Evolutionary conservation across 441 rosid species (phyloP).

Genomic region (Euphorbia neoarborescens): DNA sequence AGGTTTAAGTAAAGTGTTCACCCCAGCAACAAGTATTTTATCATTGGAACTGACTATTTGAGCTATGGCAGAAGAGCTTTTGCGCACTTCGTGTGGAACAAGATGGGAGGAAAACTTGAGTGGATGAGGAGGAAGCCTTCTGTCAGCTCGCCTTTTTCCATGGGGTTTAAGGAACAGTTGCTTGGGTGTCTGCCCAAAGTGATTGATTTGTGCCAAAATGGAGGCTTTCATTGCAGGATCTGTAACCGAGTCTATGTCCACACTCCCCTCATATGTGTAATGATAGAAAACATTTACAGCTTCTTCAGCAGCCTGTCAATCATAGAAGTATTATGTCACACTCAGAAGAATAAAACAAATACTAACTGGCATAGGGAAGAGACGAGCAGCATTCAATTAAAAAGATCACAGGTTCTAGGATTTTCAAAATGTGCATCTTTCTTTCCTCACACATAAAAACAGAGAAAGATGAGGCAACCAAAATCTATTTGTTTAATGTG

Average conservation of each 20-base stretch:
- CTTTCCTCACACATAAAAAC: neutral
- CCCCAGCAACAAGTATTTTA: slow-evolving; percentile 71
- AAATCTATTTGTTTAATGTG: neutral
- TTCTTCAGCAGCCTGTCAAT: slow-evolving; percentile 88
- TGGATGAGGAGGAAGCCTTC: slow-evolving; percentile 75
- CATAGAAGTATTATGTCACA: slow-evolving; percentile 17
- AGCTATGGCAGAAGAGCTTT: slow-evolving; percentile 57
- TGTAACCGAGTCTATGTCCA: slow-evolving; percentile 85
- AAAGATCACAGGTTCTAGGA: neutral
- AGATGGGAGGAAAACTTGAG: slow-evolving; percentile 77
- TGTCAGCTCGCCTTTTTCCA: slow-evolving; percentile 63
- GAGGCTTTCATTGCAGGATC: slow-evolving; percentile 98
- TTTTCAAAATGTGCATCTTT: neutral
- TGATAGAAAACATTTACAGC: slow-evolving; percentile 94
- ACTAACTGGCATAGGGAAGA: neutral
- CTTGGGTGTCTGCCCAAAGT: slow-evolving; percentile 96
- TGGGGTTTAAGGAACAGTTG: slow-evolving; percentile 85
- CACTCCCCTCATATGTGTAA: slow-evolving; percentile 94
- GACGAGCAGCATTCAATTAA: neutral
- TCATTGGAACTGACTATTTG: slow-evolving; percentile 77
- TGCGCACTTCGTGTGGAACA: slow-evolving; percentile 80
- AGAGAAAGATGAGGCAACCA: neutral
- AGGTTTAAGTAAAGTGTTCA: slow-evolving; percentile 77
- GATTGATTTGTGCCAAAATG: slow-evolving; percentile 90
- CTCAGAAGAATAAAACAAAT: slow-evolving; percentile 7